Conservation (phyloP, 2,329 filamentous ascomycete species). For the Sporothrix curviconia region DNA sequence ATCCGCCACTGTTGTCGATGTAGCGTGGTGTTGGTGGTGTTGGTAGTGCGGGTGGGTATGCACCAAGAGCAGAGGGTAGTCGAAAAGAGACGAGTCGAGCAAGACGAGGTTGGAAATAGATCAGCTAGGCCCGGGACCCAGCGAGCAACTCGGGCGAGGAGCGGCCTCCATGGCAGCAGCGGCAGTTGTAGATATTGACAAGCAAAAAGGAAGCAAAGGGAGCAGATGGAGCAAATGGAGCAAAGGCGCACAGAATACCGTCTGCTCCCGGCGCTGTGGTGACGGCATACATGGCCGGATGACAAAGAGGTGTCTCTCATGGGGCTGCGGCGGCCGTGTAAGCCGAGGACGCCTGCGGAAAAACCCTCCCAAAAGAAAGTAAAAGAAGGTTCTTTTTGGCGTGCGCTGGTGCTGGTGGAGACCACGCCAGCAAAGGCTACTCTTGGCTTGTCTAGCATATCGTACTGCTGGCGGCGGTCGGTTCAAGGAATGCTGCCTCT, state of each 20-base stretch:
- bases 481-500: not conserved
- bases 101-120: not conserved
- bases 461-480: not conserved
- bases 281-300: not conserved
- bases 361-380: no score
- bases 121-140: not conserved
- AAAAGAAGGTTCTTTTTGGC: conserved; percentile 3
- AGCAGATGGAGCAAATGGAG: no score
- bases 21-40: not conserved
- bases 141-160: not conserved
- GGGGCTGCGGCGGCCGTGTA: not conserved
- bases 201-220: no score
- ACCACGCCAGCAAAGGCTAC: not conserved
- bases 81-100: not conserved
- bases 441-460: not conserved
- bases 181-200: no score
- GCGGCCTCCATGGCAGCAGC: no score
- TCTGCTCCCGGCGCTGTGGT: not conserved
- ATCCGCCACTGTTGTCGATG: not conserved
- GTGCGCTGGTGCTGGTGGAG: not conserved
- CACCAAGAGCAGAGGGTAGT: not conserved
- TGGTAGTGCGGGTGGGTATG: not conserved
- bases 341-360: no score
- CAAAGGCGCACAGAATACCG: no score
- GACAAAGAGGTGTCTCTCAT: not conserved